Base-by-base conservation (phyloP, 495 filamentous ascomycete species). In the Neurospora sp. region DNA sequence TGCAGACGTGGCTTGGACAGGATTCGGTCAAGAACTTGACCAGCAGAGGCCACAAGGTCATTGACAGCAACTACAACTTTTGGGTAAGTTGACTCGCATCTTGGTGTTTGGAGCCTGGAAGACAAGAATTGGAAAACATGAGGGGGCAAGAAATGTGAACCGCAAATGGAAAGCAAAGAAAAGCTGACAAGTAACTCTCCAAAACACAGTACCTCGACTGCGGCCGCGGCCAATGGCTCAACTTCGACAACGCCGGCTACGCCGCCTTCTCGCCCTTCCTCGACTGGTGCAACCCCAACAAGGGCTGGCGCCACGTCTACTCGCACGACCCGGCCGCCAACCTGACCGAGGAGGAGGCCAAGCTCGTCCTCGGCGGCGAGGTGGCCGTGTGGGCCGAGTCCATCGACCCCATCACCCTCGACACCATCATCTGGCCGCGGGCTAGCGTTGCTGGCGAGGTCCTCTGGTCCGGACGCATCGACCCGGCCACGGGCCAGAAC, bases 231-330 rank as follows among this genome's bases (percentile, higher is more conserved):
- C 87, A 92, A 75, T 96, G 91, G 90, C 85, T 95, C 72, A 88
- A 91, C 84, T 90, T 91, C 71, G 79, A 76, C 35, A 84, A 85
- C 69, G 85, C 84, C 40, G 76, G 82, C 14, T 83, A 83, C 75
- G 35, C 78, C 11, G 72, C 79, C 12, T 86, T 82, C 80, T 92
- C 84, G 75, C 93, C 93, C 7, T 95, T 89, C 84, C 79, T 82
- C 73, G 93, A 95, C 81, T 96, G 92, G 83, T 96, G 93, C 81
- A 81, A 79, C 5, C 93, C 93, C 23, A 80, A 80, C 78, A 92
- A 96, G 82, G 89, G 85, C 81, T 96, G 93, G 93, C 85, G 88
- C n/a, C 82, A 90, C 70, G 86, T 94, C 73, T 95, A 96, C 84
- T 86, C 89, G 46, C 90, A 93, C 80, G 89, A 94, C 76, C 93